These are phyloP conservation scores for Ogataea pini DNA, from an alignment of 805 yeast species.

Conservation along the genomic window DNA sequence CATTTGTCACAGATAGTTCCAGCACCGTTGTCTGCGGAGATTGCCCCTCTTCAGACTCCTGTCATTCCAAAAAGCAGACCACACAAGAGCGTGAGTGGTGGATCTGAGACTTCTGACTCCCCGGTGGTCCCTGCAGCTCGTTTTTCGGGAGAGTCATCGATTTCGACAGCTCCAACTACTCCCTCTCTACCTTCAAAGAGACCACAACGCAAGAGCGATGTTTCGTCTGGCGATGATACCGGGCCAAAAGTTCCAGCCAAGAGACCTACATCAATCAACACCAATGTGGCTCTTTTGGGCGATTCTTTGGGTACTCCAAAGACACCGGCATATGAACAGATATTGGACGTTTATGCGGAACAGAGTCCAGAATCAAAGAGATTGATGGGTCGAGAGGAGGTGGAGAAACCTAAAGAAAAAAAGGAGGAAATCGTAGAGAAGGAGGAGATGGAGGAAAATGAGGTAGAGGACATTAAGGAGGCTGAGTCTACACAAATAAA, in stretches of 20 bases:
- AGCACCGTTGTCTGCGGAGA: too few relatives aligned
- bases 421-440: not conserved
- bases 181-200: slow-evolving; percentile 20
- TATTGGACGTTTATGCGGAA: slow-evolving; percentile 24
- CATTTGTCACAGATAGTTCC: too few relatives aligned
- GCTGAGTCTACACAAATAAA: too few relatives aligned
- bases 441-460: too few relatives aligned
- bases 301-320: slow-evolving; percentile 10
- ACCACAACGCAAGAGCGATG: slow-evolving; percentile 13
- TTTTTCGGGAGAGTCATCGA: not conserved
- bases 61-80: slow-evolving; percentile 1
- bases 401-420: not conserved
- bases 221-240: not conserved
- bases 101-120: not conserved
- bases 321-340: slow-evolving; percentile 20
- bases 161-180: not conserved
- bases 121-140: not conserved
- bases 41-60: too few relatives aligned
- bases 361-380: slow-evolving; percentile 21
- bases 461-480: not conserved
- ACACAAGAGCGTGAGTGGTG: not conserved
- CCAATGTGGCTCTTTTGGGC: slow-evolving; percentile 1
- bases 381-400: not conserved
- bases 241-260: slow-evolving; percentile 10
- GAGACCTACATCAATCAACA: slow-evolving; percentile 7